A percentile compares a stretch with the other conserved stretches of the same genome.
These are phyloP conservation scores for Lodderomyces beijingensis DNA, from an alignment of 1,139 yeast genomes.

Conservation along the genomic window DNA sequence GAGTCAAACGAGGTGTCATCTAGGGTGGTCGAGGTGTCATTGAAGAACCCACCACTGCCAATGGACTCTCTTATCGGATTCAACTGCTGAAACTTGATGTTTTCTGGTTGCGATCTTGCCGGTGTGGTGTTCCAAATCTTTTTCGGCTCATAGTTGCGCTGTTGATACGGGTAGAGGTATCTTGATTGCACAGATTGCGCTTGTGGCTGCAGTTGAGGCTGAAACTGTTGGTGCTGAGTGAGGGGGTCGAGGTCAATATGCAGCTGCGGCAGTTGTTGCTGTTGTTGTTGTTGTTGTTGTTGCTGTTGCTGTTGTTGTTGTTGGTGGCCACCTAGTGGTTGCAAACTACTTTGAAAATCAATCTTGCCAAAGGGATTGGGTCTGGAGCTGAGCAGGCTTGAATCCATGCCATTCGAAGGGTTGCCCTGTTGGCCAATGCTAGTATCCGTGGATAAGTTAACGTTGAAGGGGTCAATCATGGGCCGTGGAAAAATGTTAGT, in stretches of 20 bases:
- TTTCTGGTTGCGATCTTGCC: background rate
- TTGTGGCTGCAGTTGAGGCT: conserved; percentile 1
- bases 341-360: background rate
- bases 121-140: conserved; percentile 8
- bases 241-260: no score
- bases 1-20: conserved; percentile 1
- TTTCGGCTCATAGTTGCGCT: conserved; percentile 3
- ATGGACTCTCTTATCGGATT: background rate
- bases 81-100: background rate
- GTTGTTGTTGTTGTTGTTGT: conserved; percentile 4
- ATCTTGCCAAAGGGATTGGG: background rate
- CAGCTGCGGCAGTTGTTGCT: background rate
- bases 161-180: background rate
- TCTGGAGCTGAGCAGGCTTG: background rate
- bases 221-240: background rate
- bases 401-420: background rate
- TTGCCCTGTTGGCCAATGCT: conserved; percentile 1
- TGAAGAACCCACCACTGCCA: background rate
- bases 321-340: conserved; percentile 1
- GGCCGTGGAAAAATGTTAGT: background rate
- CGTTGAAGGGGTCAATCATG: background rate
- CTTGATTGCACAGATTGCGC: background rate
- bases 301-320: conserved; percentile 5
- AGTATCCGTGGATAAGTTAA: background rate
- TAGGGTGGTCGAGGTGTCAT: background rate